Base-by-base conservation (phyloP, 2,329 filamentous ascomycete genomes). In the Stemphylium vesicarium region DNA sequence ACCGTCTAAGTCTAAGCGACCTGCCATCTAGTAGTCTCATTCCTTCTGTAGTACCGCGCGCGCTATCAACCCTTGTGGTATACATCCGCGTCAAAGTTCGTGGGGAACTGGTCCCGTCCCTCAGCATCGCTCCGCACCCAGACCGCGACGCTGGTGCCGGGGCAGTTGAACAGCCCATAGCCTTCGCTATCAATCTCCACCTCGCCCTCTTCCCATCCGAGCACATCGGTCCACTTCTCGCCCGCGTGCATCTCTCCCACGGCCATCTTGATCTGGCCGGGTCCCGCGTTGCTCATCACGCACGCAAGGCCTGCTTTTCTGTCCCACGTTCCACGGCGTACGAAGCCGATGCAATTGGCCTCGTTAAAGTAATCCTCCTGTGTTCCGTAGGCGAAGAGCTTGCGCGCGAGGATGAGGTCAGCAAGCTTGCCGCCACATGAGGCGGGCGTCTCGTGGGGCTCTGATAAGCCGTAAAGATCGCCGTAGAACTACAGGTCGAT, bases 391-490 rank as follows among this genome's bases (percentile, higher is more conserved):
- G 87, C 86, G 66, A 87, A 90, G 6, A 88, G 75, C 63, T 85
- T 86, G 8, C 88, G 81, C 1, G 85, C 85, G 9, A 87, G 80
- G 33, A 85, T 80, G 18, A 91, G 78, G 13, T 82, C 79, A 0
- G 86, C 82, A 1, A 90, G 78, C 41, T 79, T 80, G 9, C 80
- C 81, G 26, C 80, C 81, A 51, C 82, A 84, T 3, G 82, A 77
- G 1, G 71, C 63, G 0, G 85, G 85, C 44, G 81, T 78, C 53
- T 82, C 79, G 4, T 81, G 77, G n/a, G 80, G 77, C 22, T 82
- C 77, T n/a, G 76, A 80, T 43, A 86, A 85, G 18, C 88, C 87
- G 71, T 88, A 89, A 0, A 90, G 71, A 66, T 91, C 88, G 20
- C 88, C 87, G 68, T 87, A 91, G 70, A 91, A 91, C 32, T 29